Evolutionary conservation across 768 basidiomycete genomes (phyloP).

Genomic region (Boletellus ananiceps): DNA sequence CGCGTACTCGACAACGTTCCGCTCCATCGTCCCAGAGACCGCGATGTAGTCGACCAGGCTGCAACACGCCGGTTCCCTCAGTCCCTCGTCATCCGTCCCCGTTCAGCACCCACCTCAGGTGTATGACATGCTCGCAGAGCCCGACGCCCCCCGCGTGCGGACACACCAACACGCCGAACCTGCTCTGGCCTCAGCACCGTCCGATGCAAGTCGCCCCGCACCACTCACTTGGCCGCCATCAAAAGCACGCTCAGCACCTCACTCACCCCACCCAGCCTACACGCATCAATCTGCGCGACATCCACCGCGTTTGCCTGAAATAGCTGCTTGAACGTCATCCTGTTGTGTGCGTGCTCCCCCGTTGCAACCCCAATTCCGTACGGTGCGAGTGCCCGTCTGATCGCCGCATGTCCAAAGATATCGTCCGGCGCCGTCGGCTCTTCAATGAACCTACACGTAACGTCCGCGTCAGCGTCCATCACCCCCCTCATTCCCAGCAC

Average conservation of each 20-base stretch:
- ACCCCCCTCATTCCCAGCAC: not conserved
- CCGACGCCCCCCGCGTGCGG: constrained; percentile 94
- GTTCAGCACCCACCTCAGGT: constrained; percentile 49
- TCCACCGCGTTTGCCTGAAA: constrained; percentile 87
- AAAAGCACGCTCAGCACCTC: constrained; percentile 85
- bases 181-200: constrained; percentile 23
- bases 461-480: constrained; percentile 11
- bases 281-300: constrained; percentile 85
- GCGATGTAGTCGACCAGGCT: constrained; percentile 89
- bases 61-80: constrained; percentile 15
- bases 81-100: not conserved
- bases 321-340: constrained; percentile 94
- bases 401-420: constrained; percentile 76
- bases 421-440: constrained; percentile 93
- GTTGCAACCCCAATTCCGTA: constrained; percentile 88
- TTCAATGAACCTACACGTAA: constrained; percentile 71
- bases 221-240: constrained; percentile 78
- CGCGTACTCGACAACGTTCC: constrained; percentile 84
- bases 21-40: constrained; percentile 83
- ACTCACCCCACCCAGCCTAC: constrained; percentile 84
- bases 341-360: constrained; percentile 92
- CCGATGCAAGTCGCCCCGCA: not conserved
- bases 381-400: constrained; percentile 72
- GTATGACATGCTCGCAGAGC: constrained; percentile 88
- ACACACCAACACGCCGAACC: constrained; percentile 81